Evolutionary conservation across 345 rosid genomes (phyloP), one percentile per base, ranked within the genome.

Genomic region (Eucalyptus brandiana): DNA sequence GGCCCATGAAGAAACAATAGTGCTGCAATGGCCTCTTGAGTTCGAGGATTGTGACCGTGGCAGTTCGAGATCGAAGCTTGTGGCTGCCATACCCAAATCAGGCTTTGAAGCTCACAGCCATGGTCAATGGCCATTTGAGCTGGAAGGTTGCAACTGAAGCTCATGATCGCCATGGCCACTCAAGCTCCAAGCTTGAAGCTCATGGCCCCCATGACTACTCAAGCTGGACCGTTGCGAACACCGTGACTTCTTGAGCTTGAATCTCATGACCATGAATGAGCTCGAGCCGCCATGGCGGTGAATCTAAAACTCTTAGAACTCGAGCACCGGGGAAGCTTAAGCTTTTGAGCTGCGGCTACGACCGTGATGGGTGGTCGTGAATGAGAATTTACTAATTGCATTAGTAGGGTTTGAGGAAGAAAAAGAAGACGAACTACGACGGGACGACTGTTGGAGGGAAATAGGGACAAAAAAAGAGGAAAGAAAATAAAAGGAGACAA

Each of bases 201-300:
- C 65, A 28, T 26, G 65, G 65, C 65, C 15, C 7, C 67, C 67
- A 5, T 60, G 67, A 12, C 67, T 60, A 24, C 32, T 60, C n/a
- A 60, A 60, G n/a, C n/a, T 26, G n/a, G 16, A 60, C 5, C 0
- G 32, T 3, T 2, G 16, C 7, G 6, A 60, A 0, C 67, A 21
- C 26, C 26, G 58, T 21, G 56, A 58, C 65, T 58, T 58, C 65
- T 58, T 26, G n/a, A 58, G 65, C 65, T 58, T 7, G 6, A 58
- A 58, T n/a, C 65, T 58, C n/a, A 2, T 58, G 67, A 26, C 7
- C 67, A 60, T 26, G 32, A 12, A 26, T 60, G 67, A 26, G 32
- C 67, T 60, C 4, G 32, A 60, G 67, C 67, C 0, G 67, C 67
- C 67, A 60, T 12, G 32, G 32, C 8, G 2, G 16, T 60, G 67